phyloP scores from a whole-genome alignment of 495 filamentous ascomycete species.

The Amorphotheca resinae region DNA sequence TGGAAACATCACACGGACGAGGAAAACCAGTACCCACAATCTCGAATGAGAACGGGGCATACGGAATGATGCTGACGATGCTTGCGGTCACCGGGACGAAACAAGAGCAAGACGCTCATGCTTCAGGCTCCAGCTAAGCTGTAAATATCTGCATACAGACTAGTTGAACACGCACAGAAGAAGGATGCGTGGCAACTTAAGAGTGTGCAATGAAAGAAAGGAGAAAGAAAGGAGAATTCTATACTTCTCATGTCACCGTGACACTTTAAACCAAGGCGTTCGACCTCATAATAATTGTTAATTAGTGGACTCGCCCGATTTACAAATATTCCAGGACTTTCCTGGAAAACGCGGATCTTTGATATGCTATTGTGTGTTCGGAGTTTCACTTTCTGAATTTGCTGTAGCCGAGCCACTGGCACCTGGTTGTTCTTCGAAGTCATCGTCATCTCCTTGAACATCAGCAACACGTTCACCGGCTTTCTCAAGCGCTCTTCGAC shows the following conservation, averaged over 20 bases:
- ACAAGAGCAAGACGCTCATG: constrained; percentile 26
- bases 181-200: constrained; percentile 77
- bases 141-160: constrained; percentile 87
- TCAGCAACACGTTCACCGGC: constrained; percentile 71
- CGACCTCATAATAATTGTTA: too few relatives aligned
- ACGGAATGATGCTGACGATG: constrained; percentile 17
- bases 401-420: not conserved
- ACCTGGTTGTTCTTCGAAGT: constrained; percentile 41
- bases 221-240: not conserved
- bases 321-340: too few relatives aligned
- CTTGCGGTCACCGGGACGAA: constrained; percentile 19
- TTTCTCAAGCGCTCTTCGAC: constrained; percentile 53
- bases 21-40: constrained; percentile 12
- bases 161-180: constrained; percentile 75
- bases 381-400: constrained; percentile 1
- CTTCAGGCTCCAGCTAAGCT: constrained; percentile 25
- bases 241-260: too few relatives aligned
- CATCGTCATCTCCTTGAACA: constrained; percentile 62
- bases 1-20: constrained; percentile 6
- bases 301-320: too few relatives aligned
- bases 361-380: constrained; percentile 8
- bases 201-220: constrained; percentile 57
- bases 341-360: too few relatives aligned
- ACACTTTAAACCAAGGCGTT: too few relatives aligned
- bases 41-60: constrained; percentile 11